Base-by-base conservation (phyloP, 305 asterid genomes). In the Fraxinus ornus region DNA sequence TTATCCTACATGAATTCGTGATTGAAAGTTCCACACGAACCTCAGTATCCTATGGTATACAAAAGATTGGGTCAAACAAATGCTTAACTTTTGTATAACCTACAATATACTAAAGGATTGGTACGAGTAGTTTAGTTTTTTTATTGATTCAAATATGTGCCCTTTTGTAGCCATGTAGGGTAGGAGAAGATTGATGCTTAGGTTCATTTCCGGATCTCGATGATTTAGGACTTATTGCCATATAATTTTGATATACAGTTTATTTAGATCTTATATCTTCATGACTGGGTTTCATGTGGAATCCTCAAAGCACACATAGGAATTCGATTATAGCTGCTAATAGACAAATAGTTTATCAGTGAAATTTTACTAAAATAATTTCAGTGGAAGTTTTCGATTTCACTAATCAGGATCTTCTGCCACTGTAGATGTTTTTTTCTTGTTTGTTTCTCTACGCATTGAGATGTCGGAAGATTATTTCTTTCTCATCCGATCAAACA, bases 381-480 rank as follows among this genome's bases (percentile, higher is more conserved):
- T 62, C 2, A 22, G 15, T 8, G 33, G 3, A 68, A 28, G 32
- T 64, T 24, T 21, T 21, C 12, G 6, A 68, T 9, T 70, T 30
- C 37, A 70, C 33, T 70, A 70, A 70, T 7, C 22, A 30, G 39
- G 21, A 30, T 57, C 41, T 28, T 28, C 21, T 70, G 5, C 8
- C 28, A 0, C 15, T 77, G 76, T 79, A 84, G 82, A 81, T 81
- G 82, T 13, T 81, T 6, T 76, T 78, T 39, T 84, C 82, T 2
- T 76, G 60, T 26, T 39, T 71, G 76, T 49, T 81, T 77, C 84
- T 84, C 49, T 84, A 77, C n/a, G 72, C 60, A 26, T 81, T 84
- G 80, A 81, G 82, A 68, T 10, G 49, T 22, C 33, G 82, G 82
- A 81, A 32, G 70, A n/a, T 77, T 2, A 84, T 80, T 37, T 81